Conservation (phyloP, 352 stramenopile species). For the Phytophthora podocarpi region DNA sequence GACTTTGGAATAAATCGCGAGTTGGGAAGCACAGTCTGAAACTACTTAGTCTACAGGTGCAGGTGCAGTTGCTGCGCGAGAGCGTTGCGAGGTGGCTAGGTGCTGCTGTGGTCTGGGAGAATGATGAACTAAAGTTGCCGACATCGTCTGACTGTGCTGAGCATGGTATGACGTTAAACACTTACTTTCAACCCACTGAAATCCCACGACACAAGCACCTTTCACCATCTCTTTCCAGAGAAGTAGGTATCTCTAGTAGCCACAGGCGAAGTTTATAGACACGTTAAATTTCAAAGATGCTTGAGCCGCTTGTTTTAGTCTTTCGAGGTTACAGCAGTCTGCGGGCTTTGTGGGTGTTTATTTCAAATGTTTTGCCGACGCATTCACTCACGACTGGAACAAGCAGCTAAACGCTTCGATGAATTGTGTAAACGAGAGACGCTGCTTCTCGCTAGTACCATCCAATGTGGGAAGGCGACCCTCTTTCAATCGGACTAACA, state of each 20-base stretch:
- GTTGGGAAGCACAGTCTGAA: too few species aligned
- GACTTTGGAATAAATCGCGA: too few species aligned
- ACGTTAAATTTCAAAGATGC: too few species aligned
- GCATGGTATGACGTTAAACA: slow-evolving; percentile 33
- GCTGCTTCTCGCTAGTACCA: background rate
- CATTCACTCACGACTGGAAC: slow-evolving; percentile 29
- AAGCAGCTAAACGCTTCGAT: slow-evolving; percentile 32
- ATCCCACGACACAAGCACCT: background rate
- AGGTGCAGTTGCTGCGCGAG: too few species aligned
- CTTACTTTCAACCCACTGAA: slow-evolving; percentile 22
- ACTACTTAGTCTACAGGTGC: too few species aligned
- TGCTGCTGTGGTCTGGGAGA: slow-evolving; percentile 21
- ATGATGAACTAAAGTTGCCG: slow-evolving; percentile 38
- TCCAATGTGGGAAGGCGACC: background rate
- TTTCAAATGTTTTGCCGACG: too few species aligned
- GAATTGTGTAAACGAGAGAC: slow-evolving; percentile 40
- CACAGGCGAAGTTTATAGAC: too few species aligned
- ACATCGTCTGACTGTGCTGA: slow-evolving; percentile 47
- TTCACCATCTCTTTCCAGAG: background rate
- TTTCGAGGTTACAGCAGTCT: too few species aligned
- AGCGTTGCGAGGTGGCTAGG: too few species aligned
- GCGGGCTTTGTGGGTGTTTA: too few species aligned
- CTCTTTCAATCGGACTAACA: slow-evolving; percentile 14
- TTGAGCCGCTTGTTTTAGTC: too few species aligned
- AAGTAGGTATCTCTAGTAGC: too few species aligned